phyloP scores from a whole-genome alignment of 495 filamentous ascomycete genomes.

The Xylaria curta region DNA sequence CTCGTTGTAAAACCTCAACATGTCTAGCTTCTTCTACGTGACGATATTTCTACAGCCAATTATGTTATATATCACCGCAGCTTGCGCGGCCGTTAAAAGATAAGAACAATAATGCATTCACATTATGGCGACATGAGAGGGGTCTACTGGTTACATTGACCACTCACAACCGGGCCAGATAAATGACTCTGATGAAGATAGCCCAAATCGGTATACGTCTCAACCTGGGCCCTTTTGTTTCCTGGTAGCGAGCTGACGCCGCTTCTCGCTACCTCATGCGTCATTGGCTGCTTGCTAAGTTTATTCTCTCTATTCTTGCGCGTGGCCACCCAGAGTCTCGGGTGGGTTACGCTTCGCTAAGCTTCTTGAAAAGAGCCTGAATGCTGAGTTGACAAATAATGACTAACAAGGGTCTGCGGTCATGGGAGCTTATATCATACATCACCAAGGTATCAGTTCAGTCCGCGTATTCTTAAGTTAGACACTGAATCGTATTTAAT shows the following conservation, averaged over 20 bases:
- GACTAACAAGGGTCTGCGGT: neutral
- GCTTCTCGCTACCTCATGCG: neutral
- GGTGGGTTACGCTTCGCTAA: constrained; percentile 12
- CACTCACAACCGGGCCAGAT: neutral
- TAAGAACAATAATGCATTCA: neutral
- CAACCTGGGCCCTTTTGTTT: neutral
- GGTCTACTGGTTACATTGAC: neutral
- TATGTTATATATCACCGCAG: neutral
- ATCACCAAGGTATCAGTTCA: neutral
- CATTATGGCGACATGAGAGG: neutral
- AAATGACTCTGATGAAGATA: constrained; percentile 3
- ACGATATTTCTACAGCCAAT: neutral
- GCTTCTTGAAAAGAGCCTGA: constrained; percentile 22
- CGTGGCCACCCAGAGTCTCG: neutral
- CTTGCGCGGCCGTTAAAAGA: neutral
- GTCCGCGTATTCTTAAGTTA: neutral
- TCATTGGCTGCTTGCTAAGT: constrained; percentile 9
- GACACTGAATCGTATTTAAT: constrained; percentile 10
- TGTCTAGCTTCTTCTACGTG: constrained; percentile 1
- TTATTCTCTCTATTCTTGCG: neutral
- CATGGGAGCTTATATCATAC: neutral
- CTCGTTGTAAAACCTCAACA: neutral
- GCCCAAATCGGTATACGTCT: constrained; percentile 1
- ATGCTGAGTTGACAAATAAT: constrained; percentile 24
- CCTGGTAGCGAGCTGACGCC: constrained; percentile 15